phyloP scores from a whole-genome alignment of 2,329 filamentous ascomycete species.

The Pestalotiopsis sp. region DNA sequence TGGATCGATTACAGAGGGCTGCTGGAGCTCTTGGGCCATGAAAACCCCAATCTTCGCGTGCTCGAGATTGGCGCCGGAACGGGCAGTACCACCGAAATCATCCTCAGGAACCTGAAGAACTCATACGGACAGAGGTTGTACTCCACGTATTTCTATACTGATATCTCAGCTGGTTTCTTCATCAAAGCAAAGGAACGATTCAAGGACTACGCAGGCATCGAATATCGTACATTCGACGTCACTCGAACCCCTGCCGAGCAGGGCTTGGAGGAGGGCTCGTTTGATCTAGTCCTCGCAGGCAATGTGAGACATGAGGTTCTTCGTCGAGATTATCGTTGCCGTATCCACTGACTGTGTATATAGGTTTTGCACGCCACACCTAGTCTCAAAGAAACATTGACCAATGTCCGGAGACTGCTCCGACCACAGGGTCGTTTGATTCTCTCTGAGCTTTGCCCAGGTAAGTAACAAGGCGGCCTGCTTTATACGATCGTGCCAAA shows the following conservation, averaged over 20 bases:
- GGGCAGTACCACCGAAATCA: constrained; percentile 3
- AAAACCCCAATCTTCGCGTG: constrained; percentile 5
- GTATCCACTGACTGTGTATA: neutral
- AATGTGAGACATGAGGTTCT: constrained; percentile 1
- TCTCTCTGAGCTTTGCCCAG: constrained; percentile 13
- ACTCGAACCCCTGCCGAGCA: constrained; percentile 7
- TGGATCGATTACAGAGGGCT: neutral
- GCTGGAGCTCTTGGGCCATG: constrained; percentile 3
- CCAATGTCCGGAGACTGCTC: constrained; percentile 17
- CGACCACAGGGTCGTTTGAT: constrained; percentile 17
- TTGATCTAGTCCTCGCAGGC: constrained; percentile 6
- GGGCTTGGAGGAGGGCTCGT: constrained; percentile 6
- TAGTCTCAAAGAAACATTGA: constrained; percentile 15
- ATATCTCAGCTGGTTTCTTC: constrained; percentile 22
- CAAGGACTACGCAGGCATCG: constrained; percentile 12
- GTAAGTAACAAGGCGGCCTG: neutral
- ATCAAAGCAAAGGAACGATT: constrained; percentile 18
- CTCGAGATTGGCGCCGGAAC: constrained; percentile 15
- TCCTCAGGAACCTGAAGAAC: neutral
- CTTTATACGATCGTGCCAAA: neutral
- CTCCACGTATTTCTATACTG: constrained; percentile 20
- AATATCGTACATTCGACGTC: constrained; percentile 1
- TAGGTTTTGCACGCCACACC: constrained; percentile 22
- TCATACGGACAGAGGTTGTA: constrained; percentile 4
- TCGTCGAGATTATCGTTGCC: neutral